These are phyloP conservation scores for Phoenix dactylifera DNA, from an alignment of 176 grass and related monocot species.

Conservation along the genomic window DNA sequence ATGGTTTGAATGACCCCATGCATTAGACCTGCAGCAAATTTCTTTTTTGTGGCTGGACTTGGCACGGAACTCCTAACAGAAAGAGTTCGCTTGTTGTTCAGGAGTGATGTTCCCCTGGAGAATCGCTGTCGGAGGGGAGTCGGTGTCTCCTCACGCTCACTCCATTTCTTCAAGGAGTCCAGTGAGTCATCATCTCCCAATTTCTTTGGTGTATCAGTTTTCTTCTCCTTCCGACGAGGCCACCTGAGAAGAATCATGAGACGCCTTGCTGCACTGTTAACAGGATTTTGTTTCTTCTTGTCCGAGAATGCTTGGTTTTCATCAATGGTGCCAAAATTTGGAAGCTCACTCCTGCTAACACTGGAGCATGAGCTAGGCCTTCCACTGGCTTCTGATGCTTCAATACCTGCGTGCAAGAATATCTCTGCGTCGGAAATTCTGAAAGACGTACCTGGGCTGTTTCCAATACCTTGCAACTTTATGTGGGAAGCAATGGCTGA, in stretches of 20 bases:
- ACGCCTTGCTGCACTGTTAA: slow-evolving; percentile 52
- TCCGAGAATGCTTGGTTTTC: slow-evolving; percentile 34
- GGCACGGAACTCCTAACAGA: slow-evolving; percentile 44
- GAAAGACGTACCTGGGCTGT: slow-evolving; percentile 70
- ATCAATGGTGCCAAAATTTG: slow-evolving; percentile 5
- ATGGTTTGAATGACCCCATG: slow-evolving; percentile 76
- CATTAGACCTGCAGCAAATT: slow-evolving; percentile 50
- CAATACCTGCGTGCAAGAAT: slow-evolving; percentile 53
- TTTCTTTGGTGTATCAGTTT: slow-evolving; percentile 33
- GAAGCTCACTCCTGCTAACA: slow-evolving; percentile 51
- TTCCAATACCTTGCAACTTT: slow-evolving; percentile 59
- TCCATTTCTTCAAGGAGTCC: slow-evolving; percentile 60
- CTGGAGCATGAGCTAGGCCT: slow-evolving; percentile 80
- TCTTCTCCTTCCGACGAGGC: slow-evolving; percentile 66
- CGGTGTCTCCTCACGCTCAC: slow-evolving; percentile 33
- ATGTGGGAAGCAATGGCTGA: slow-evolving; percentile 58
- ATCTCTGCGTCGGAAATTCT: slow-evolving; percentile 85
- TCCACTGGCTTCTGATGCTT: slow-evolving; percentile 18
- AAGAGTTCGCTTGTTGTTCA: slow-evolving; percentile 57
- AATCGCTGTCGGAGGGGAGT: slow-evolving; percentile 63
- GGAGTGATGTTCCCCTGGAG: slow-evolving; percentile 43
- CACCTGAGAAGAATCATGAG: slow-evolving; percentile 78
- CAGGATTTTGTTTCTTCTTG: slow-evolving; percentile 56
- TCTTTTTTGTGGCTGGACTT: slow-evolving; percentile 62
- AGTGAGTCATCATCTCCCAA: slow-evolving; percentile 34